These are phyloP conservation scores for Cryphonectria parasitica DNA, from an alignment of 2,329 filamentous ascomycete genomes.

Conservation along the genomic window DNA sequence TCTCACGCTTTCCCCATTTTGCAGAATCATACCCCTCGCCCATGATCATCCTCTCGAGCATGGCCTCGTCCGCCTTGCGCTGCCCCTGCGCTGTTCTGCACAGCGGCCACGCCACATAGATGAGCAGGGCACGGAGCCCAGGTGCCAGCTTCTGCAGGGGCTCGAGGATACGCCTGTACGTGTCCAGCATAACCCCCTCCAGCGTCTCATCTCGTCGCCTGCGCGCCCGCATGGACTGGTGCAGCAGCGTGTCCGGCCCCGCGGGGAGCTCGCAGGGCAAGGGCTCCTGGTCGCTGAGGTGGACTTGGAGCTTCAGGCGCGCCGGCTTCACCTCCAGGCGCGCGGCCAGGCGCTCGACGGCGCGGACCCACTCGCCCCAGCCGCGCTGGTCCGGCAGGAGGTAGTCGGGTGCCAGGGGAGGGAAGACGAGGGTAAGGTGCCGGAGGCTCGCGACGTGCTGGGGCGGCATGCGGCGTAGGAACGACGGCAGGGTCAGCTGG, in stretches of 20 bases:
- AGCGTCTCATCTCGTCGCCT: background rate
- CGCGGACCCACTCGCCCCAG: background rate
- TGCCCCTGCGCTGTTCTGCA: background rate
- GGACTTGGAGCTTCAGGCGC: background rate
- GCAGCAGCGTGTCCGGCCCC: background rate
- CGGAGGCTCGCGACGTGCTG: conserved; percentile 3
- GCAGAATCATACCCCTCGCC: background rate
- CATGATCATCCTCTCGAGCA: conserved; percentile 4
- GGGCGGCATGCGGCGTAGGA: background rate
- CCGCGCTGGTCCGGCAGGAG: background rate
- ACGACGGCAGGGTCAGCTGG: conserved; percentile 10
- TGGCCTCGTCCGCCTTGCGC: background rate
- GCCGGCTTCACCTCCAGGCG: background rate
- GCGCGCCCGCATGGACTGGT: conserved; percentile 9
- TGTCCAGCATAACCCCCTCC: background rate
- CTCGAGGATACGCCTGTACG: background rate
- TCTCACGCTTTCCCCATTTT: background rate
- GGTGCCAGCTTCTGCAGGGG: background rate
- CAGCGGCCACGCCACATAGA: conserved; percentile 4
- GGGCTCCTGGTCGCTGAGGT: conserved; percentile 10
- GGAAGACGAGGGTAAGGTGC: conserved; percentile 1
- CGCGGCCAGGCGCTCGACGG: background rate
- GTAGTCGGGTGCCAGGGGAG: background rate
- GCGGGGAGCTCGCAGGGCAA: background rate
- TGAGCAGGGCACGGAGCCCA: background rate